Evolutionary conservation across 2,329 filamentous ascomycete genomes (phyloP).

Genomic region (Pyrenochaeta sp.): DNA sequence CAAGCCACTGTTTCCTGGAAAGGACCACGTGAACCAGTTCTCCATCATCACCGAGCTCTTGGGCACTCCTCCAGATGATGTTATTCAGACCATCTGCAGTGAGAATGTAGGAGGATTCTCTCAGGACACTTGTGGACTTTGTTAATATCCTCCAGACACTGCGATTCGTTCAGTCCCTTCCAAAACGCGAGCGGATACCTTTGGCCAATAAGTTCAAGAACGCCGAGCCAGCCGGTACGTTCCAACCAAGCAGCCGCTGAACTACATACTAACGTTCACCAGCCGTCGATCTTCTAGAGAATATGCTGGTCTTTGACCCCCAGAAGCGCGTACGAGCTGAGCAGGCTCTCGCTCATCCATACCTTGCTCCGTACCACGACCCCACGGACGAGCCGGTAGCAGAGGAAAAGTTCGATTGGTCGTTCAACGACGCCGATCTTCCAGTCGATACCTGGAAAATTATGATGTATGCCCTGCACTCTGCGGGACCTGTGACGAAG

Average conservation of each 20-base stretch:
- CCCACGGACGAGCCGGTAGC: constrained; percentile 94
- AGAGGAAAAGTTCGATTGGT: constrained; percentile 99
- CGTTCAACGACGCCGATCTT: constrained; percentile 96
- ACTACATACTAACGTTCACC: constrained; percentile 3
- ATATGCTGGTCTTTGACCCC: constrained; percentile 98
- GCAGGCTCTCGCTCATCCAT: constrained; percentile 87
- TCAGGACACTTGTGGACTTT: neutral
- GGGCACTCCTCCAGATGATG: constrained; percentile 95
- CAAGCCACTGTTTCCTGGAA: constrained; percentile 97
- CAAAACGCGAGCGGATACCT: constrained; percentile 90
- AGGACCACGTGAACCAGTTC: constrained; percentile 99
- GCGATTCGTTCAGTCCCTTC: constrained; percentile 95
- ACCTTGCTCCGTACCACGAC: constrained; percentile 96
- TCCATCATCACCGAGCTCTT: constrained; percentile 98
- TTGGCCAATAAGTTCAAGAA: constrained; percentile 92
- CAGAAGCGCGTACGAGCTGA: constrained; percentile 90
- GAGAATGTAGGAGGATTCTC: constrained; percentile 76
- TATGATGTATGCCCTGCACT: constrained; percentile 78
- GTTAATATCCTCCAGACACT: constrained; percentile 71
- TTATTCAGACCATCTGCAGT: constrained; percentile 97
- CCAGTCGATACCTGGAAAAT: constrained; percentile 99
- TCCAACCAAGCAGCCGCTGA: neutral
- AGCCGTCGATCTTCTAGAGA: constrained; percentile 94
- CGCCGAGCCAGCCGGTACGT: constrained; percentile 81
- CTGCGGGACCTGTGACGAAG: neutral